Percentiles rank a stretch among this genome's conserved stretches.
Conservation (phyloP, 179 eudicot species). For the Beta macrorhiza region DNA sequence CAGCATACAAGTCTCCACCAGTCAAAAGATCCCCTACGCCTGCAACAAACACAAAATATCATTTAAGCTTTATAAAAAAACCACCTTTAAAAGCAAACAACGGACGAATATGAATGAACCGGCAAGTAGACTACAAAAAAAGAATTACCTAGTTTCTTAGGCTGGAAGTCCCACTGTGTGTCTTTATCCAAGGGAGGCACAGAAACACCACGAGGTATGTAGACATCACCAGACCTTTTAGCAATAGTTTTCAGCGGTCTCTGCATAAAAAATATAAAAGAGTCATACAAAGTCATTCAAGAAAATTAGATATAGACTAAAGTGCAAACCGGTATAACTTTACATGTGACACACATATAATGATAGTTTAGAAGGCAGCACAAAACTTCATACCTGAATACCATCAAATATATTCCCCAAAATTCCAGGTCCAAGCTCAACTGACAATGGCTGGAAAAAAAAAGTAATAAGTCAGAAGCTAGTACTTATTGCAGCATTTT, state of each 20-base stretch:
- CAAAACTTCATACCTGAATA: constrained; percentile 62
- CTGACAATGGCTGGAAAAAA: constrained; percentile 78
- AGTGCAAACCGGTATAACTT: neutral
- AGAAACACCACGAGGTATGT: constrained; percentile 97
- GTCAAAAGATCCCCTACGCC: constrained; percentile 95
- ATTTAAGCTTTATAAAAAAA: neutral
- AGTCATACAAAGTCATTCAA: neutral
- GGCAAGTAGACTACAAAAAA: neutral
- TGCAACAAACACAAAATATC: constrained; percentile 31
- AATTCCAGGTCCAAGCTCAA: constrained; percentile 95
- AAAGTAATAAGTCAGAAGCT: constrained; percentile 24
- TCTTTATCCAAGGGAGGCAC: constrained; percentile 96
- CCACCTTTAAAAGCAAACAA: neutral
- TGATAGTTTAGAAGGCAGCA: neutral
- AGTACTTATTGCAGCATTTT: neutral
- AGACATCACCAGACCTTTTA: constrained; percentile 85
- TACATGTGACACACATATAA: neutral
- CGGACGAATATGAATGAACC: neutral
- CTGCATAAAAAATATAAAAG: constrained; percentile 41
- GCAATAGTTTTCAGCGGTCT: constrained; percentile 97
- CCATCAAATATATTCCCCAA: constrained; percentile 97
- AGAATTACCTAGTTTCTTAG: constrained; percentile 68
- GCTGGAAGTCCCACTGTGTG: constrained; percentile 93
- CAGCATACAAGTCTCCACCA: constrained; percentile 97
- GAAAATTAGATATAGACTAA: neutral